phyloP scores from a whole-genome alignment of 2,329 filamentous ascomycete species.

The Akanthomyces uredinophilus region DNA sequence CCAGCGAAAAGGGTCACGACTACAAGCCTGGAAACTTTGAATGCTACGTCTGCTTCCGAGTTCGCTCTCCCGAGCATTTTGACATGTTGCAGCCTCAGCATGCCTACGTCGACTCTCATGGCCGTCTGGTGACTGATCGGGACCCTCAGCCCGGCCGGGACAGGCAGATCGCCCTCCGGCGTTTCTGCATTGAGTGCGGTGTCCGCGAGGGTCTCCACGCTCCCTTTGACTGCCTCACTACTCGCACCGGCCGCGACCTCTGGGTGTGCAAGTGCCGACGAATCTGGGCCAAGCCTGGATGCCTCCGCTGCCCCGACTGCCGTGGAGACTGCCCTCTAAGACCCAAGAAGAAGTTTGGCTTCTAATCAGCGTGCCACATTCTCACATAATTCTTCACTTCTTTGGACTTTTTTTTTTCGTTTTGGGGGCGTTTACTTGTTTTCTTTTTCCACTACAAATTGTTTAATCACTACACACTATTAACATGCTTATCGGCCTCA shows the following conservation, averaged over 20 bases:
- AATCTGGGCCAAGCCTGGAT: slow-evolving; percentile 33
- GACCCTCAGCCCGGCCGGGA: slow-evolving; percentile 24
- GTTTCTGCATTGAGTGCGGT: slow-evolving; percentile 40
- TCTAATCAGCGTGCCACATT: not conserved
- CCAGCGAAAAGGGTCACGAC: slow-evolving; percentile 31
- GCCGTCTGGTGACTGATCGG: slow-evolving; percentile 26
- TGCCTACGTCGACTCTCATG: slow-evolving; percentile 29
- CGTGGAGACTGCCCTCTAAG: slow-evolving; percentile 31
- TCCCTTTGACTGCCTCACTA: slow-evolving; percentile 33
- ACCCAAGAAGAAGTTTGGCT: slow-evolving; percentile 28
- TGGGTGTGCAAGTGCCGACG: slow-evolving; percentile 36
- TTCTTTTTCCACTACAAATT: not conserved
- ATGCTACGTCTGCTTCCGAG: slow-evolving; percentile 38
- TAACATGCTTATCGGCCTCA: not conserved
- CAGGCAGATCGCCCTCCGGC: slow-evolving; percentile 29
- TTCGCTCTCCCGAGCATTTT: slow-evolving; percentile 35
- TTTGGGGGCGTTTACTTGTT: not conserved
- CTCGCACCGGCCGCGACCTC: slow-evolving; percentile 32
- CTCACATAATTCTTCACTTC: not conserved
- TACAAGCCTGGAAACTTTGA: slow-evolving; percentile 38
- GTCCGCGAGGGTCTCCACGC: slow-evolving; percentile 33
- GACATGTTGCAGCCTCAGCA: slow-evolving; percentile 31
- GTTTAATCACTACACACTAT: not conserved
- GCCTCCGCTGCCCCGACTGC: slow-evolving; percentile 32
- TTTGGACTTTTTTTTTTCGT: not conserved